These are phyloP conservation scores for Ustilago curta DNA, from an alignment of 1,284 basidiomycete species.

Conservation along the genomic window DNA sequence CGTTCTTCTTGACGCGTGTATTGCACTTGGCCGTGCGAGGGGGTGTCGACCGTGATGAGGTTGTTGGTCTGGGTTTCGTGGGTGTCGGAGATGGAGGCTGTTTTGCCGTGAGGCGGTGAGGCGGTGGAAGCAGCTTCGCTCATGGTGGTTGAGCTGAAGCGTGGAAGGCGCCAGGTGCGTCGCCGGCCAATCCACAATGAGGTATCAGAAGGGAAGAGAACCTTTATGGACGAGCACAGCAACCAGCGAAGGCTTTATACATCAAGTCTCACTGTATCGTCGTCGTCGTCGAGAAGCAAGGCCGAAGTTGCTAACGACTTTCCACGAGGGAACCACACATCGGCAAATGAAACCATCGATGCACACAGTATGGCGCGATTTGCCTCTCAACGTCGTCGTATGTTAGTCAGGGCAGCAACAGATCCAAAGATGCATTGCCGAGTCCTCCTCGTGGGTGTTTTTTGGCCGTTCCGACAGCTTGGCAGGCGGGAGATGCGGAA, in stretches of 20 bases:
- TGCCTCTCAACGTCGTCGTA: not conserved
- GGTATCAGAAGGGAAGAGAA: not conserved
- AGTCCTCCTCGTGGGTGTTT: constrained; percentile 11
- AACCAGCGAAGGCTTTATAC: not conserved
- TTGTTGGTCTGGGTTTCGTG: constrained; percentile 16
- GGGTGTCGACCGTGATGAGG: constrained; percentile 16
- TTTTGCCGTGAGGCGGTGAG: constrained; percentile 23
- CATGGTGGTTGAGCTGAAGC: constrained; percentile 5
- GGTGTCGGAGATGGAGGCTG: constrained; percentile 16
- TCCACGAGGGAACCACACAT: not conserved
- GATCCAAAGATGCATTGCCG: constrained; percentile 7
- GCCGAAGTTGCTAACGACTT: no score
- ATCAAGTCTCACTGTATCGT: no score
- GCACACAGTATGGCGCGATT: constrained; percentile 17
- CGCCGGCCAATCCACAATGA: not conserved
- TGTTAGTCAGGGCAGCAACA: constrained; percentile 23
- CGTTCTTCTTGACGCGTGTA: constrained; percentile 57
- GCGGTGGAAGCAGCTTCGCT: constrained; percentile 21
- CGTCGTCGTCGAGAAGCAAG: not conserved
- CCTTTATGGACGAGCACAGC: not conserved
- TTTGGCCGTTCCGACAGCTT: not conserved
- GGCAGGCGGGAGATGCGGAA: constrained; percentile 4
- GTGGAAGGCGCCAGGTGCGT: not conserved
- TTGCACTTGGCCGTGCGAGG: constrained; percentile 20
- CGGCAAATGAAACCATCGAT: not conserved